Conservation (phyloP, 2,329 filamentous ascomycete genomes). For the Rhexocercosporidium sp. region DNA sequence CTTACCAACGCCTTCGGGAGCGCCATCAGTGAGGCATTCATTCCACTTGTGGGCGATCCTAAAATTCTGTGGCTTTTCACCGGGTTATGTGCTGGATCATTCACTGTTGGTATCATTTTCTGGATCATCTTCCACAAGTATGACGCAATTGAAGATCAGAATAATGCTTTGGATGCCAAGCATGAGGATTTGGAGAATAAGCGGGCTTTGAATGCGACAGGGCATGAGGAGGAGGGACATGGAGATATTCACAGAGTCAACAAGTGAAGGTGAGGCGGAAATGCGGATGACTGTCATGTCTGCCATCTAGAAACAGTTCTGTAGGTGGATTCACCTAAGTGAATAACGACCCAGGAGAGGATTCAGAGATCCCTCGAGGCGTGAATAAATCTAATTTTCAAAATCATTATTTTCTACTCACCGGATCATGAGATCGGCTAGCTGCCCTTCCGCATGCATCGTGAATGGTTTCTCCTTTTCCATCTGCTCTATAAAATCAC, state of each 20-base stretch:
- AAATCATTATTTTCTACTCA: no score
- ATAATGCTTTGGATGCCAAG: slow-evolving; percentile 34
- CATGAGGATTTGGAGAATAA: slow-evolving; percentile 28
- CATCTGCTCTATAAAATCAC: no score
- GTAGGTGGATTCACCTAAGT: no score
- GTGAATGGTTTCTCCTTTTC: no score
- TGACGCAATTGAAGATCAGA: slow-evolving; percentile 33
- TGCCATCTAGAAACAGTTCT: no score
- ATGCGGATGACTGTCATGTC: no score
- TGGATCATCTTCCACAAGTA: slow-evolving; percentile 30
- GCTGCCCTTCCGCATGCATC: no score
- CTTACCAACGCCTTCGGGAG: slow-evolving; percentile 66
- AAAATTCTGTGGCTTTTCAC: slow-evolving; percentile 46
- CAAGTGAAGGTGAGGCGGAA: neutral
- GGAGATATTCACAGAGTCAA: neutral
- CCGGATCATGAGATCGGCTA: no score
- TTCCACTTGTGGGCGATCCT: slow-evolving; percentile 50
- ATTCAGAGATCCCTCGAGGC: no score
- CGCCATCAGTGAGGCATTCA: slow-evolving; percentile 53
- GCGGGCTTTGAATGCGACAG: slow-evolving; percentile 9
- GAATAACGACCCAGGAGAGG: no score
- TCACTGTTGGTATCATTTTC: slow-evolving; percentile 29
- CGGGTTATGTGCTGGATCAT: slow-evolving; percentile 28
- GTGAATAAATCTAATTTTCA: no score
- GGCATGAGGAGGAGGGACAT: neutral